Evolutionary conservation across 352 stramenopile species (phyloP), one percentile per base, ranked within the genome.

Genomic region (Phytopythium ostracodes): DNA sequence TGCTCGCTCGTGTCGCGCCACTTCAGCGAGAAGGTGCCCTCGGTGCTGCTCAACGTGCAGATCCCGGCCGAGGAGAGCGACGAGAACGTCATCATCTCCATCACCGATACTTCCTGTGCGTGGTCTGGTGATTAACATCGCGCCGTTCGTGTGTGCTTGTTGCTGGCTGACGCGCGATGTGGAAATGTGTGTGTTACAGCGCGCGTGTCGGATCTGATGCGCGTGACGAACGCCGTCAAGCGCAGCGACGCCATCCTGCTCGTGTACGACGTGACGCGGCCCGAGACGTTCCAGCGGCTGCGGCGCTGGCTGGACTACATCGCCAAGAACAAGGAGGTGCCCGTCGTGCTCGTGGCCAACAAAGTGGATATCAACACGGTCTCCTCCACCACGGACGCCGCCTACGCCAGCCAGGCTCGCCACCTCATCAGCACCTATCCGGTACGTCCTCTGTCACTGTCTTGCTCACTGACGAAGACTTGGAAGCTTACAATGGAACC

Each of bases 61-160:
- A 93, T 96, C 62, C 87, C 87, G 22, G 85, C 87, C 42, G 88
- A 96, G 59, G 88, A 96, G 63, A 95, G 86, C 59, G 84, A 92
- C 56, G 89, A 96, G 64, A 93, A 96, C 56, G 88, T 96, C 27
- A 74, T 94, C 64, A 89, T 96, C 60, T 96, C 89, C 54, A 94
- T 96, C 63, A 95, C 87, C 18, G 89, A 96, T 68, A 96, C 88
- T 1, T 91, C 82, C 2, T 91, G 84, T 92, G 68, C 47, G 79
- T 75, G n/a, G n/a, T n/a, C n/a, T n/a, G n/a, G n/a, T n/a, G n/a
- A n/a, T n/a, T n/a, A n/a, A n/a, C n/a, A n/a, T n/a, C n/a, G n/a
- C n/a, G n/a, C n/a, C n/a, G n/a, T 33, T 22, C 0, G 22, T 60
- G 60, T 27, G 7, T 50, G 54, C 24, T 8, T 58, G 14, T 38